These are phyloP conservation scores for Oryza rufipogon DNA, from an alignment of 176 grass and related monocot genomes.

Conservation along the genomic window DNA sequence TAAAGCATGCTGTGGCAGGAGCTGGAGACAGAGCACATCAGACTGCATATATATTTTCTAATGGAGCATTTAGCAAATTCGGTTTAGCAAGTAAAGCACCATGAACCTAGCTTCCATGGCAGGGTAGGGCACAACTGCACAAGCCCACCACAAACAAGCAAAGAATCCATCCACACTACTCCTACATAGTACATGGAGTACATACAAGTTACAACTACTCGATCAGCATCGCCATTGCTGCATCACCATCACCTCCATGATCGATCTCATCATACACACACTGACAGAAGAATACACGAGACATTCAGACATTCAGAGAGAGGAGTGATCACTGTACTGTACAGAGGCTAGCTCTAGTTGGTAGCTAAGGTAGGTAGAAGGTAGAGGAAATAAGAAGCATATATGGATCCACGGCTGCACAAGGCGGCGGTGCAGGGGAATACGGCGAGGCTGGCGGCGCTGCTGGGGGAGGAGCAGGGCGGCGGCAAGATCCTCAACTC, in stretches of 20 bases:
- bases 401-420: conserved; percentile 54
- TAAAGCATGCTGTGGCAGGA: not conserved
- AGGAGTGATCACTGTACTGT: not conserved
- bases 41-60: not conserved
- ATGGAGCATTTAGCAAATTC: not conserved
- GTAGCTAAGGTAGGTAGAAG: not conserved
- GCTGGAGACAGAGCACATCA: not conserved
- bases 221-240: not conserved
- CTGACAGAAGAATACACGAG: not conserved
- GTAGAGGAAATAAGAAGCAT: not conserved
- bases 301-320: not conserved
- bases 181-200: not conserved
- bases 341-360: no score
- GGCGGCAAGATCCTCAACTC: conserved; percentile 29
- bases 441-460: not conserved
- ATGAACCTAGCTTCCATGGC: not conserved
- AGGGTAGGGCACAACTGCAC: not conserved
- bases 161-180: not conserved
- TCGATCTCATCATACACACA: not conserved
- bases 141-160: not conserved
- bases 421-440: conserved; percentile 50
- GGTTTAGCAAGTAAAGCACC: not conserved
- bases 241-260: not conserved
- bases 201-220: not conserved
- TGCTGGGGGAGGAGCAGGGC: not conserved